These are phyloP conservation scores for Dendrostoma leiphaemia DNA, from an alignment of 2,329 filamentous ascomycete species.

Conservation along the genomic window DNA sequence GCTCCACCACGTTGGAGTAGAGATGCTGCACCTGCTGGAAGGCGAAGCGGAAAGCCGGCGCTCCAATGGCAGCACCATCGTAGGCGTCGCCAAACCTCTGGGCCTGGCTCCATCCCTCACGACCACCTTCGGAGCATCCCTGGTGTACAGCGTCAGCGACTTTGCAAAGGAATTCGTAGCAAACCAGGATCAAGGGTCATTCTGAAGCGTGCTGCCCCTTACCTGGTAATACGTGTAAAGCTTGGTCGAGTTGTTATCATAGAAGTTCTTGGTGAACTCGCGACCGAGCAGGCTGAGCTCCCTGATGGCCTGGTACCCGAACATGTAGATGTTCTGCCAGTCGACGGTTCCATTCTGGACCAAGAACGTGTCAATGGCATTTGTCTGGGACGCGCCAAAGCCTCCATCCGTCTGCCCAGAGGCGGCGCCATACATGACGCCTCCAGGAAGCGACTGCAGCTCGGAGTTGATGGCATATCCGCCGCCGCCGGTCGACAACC, in stretches of 20 bases:
- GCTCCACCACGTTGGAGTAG: constrained; percentile 33
- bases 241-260: constrained; percentile 25
- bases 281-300: constrained; percentile 52
- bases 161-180: too few species aligned
- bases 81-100: constrained; percentile 38
- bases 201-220: too few species aligned
- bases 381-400: constrained; percentile 41
- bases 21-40: constrained; percentile 31
- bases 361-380: constrained; percentile 37
- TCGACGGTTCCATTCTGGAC: constrained; percentile 49
- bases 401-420: constrained; percentile 48
- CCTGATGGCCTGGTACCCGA: constrained; percentile 48
- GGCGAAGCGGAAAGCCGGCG: constrained; percentile 43
- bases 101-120: constrained; percentile 46
- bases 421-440: constrained; percentile 45
- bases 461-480: constrained; percentile 43
- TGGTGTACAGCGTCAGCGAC: too few species aligned
- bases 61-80: constrained; percentile 44
- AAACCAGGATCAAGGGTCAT: too few species aligned
- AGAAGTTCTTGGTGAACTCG: constrained; percentile 39
- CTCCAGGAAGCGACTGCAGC: constrained; percentile 31
- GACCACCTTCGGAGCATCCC: constrained; percentile 46
- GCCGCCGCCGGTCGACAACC: constrained; percentile 44
- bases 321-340: constrained; percentile 48
- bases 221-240: constrained; percentile 54